Evolutionary conservation across 352 stramenopile species (phyloP).

Genomic region (Phytophthora boehmeriae): DNA sequence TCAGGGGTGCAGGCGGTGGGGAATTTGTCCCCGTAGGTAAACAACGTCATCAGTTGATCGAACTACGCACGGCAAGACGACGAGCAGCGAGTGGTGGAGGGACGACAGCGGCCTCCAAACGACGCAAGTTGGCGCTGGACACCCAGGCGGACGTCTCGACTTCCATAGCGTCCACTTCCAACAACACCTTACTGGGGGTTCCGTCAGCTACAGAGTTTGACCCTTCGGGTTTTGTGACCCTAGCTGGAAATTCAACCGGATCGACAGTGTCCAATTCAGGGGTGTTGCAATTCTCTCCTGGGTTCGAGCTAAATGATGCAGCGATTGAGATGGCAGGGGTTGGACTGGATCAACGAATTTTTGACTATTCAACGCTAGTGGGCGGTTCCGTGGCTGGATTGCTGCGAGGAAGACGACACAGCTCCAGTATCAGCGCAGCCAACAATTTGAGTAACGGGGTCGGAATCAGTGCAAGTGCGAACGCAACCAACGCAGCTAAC

Average conservation of each 20-base stretch:
- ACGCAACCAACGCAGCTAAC: conserved; percentile 22
- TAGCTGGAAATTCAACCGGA: conserved; percentile 27
- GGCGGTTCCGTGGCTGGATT: conserved; percentile 6
- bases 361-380: conserved; percentile 49
- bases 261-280: conserved; percentile 19
- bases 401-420: conserved; percentile 33
- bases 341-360: conserved; percentile 53
- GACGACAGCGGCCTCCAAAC: conserved; percentile 37
- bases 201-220: conserved; percentile 66
- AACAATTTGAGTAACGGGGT: neutral
- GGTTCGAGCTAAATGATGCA: conserved; percentile 57
- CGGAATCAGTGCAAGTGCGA: neutral
- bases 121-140: conserved; percentile 12
- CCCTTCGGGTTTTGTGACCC: conserved; percentile 62
- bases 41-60: conserved; percentile 59
- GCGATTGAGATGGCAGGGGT: conserved; percentile 50
- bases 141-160: neutral
- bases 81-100: conserved; percentile 30
- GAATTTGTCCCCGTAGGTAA: conserved; percentile 46
- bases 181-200: too few species aligned
- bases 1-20: too few species aligned
- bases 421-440: conserved; percentile 32
- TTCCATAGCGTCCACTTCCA: too few species aligned
- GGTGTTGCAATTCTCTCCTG: conserved; percentile 57
- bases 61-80: conserved; percentile 59